Conservation (phyloP, 1,284 basidiomycete species). For the Trametes polyzona region DNA sequence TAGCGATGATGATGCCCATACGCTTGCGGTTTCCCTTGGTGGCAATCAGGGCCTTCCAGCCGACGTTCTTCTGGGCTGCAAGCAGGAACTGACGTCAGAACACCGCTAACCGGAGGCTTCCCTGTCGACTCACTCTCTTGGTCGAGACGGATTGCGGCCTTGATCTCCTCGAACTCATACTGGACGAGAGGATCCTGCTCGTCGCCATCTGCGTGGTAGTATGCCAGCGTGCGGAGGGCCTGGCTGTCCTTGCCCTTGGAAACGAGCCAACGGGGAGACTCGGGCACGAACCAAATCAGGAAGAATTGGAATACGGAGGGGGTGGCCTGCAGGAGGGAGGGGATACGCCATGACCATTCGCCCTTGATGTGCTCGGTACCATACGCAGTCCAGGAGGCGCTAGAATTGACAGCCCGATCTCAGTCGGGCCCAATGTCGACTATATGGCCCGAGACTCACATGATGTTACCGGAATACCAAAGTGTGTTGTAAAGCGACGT, state of each 20-base stretch:
- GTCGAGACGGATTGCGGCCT: conserved; percentile 70
- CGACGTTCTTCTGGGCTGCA: conserved; percentile 49
- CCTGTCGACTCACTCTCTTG: conserved; percentile 38
- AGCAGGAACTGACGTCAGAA: neutral
- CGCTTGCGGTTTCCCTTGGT: conserved; percentile 71
- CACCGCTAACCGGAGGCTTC: neutral
- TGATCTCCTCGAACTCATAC: conserved; percentile 80
- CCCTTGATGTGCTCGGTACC: conserved; percentile 68
- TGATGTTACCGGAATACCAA: conserved; percentile 77
- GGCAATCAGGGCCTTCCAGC: conserved; percentile 62
- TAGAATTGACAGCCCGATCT: conserved; percentile 24
- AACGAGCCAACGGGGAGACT: conserved; percentile 74
- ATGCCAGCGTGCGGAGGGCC: conserved; percentile 65
- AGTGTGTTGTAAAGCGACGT: conserved; percentile 80
- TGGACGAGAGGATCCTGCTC: conserved; percentile 70
- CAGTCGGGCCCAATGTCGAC: conserved; percentile 3
- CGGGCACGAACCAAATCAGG: conserved; percentile 65
- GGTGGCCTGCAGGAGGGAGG: conserved; percentile 66
- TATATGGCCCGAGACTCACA: conserved; percentile 49
- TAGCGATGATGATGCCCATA: conserved; percentile 67
- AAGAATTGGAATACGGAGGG: conserved; percentile 65
- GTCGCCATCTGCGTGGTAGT: conserved; percentile 77
- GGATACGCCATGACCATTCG: conserved; percentile 78
- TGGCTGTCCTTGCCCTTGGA: conserved; percentile 65
- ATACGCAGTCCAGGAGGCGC: conserved; percentile 78